phyloP scores from a whole-genome alignment of 2,329 filamentous ascomycete species.

The Aspergillus novoparasiticus region DNA sequence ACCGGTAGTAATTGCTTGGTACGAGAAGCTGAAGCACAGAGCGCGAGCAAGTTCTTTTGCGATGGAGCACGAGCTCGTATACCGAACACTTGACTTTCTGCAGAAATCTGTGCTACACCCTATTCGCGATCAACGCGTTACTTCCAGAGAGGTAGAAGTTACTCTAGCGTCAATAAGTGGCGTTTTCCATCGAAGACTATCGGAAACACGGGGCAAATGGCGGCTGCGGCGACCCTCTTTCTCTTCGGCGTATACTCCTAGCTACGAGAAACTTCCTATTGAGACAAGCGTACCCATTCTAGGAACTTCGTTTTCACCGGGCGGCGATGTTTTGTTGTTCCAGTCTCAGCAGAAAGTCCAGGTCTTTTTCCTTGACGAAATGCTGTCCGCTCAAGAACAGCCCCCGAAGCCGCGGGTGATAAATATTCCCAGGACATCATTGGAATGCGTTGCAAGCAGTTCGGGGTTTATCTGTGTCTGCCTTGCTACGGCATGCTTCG shows the following conservation, averaged over 20 bases:
- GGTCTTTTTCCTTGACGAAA: conserved; percentile 11
- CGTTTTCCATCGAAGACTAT: conserved; percentile 1
- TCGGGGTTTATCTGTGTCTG: conserved; percentile 14
- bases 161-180: conserved; percentile 19
- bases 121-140: conserved; percentile 20
- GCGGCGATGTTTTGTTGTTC: conserved; percentile 12
- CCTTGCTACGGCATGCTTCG: conserved; percentile 8
- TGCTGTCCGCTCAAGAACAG: conserved; percentile 4
- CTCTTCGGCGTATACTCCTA: not conserved
- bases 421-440: not conserved
- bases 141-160: conserved; percentile 23
- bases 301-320: conserved; percentile 14
- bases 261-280: not conserved
- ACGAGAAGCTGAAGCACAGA: conserved; percentile 12
- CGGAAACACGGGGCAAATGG: not conserved
- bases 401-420: conserved; percentile 7
- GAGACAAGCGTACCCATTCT: not conserved
- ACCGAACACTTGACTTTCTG: conserved; percentile 30
- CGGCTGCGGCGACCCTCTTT: not conserved
- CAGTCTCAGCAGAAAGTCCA: conserved; percentile 8
- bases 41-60: not conserved
- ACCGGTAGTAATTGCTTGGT: conserved; percentile 17
- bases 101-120: conserved; percentile 29
- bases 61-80: conserved; percentile 26
- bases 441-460: conserved; percentile 17